These are phyloP conservation scores for Sugiyamaella sp. DNA, from an alignment of 1,139 yeast genomes.

Conservation along the genomic window DNA sequence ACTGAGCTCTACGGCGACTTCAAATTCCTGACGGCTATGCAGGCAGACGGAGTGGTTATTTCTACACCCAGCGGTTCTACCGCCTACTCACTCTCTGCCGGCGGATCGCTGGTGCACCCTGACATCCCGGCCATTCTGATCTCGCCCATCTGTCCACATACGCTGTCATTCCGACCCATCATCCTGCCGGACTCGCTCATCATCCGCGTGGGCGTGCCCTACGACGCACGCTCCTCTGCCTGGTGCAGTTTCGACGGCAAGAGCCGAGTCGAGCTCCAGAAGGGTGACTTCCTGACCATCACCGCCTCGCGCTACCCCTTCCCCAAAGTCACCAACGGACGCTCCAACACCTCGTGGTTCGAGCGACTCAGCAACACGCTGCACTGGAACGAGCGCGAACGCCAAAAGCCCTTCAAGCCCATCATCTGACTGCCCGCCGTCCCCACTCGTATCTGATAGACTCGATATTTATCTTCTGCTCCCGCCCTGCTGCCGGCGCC, in stretches of 20 bases:
- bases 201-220: constrained; percentile 70
- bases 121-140: constrained; percentile 76
- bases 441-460: background rate
- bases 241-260: constrained; percentile 87
- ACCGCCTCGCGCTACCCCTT: constrained; percentile 76
- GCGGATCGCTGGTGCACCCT: constrained; percentile 89
- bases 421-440: too few relatives aligned
- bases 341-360: constrained; percentile 52
- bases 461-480: background rate
- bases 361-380: constrained; percentile 51
- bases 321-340: constrained; percentile 62
- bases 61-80: constrained; percentile 93
- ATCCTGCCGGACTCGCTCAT: constrained; percentile 72
- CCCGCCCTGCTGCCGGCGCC: background rate
- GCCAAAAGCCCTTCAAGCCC: constrained; percentile 39
- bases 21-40: constrained; percentile 76
- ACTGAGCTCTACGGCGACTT: constrained; percentile 78
- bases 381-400: constrained; percentile 59
- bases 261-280: constrained; percentile 63
- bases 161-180: constrained; percentile 79
- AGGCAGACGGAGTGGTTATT: constrained; percentile 83
- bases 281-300: constrained; percentile 71
- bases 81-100: constrained; percentile 83
- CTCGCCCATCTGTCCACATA: constrained; percentile 86
- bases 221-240: constrained; percentile 66